Evolutionary conservation across 331 rosid genomes (phyloP), one percentile per base, ranked within the genome.

Genomic region (Pyracantha coccinea): DNA sequence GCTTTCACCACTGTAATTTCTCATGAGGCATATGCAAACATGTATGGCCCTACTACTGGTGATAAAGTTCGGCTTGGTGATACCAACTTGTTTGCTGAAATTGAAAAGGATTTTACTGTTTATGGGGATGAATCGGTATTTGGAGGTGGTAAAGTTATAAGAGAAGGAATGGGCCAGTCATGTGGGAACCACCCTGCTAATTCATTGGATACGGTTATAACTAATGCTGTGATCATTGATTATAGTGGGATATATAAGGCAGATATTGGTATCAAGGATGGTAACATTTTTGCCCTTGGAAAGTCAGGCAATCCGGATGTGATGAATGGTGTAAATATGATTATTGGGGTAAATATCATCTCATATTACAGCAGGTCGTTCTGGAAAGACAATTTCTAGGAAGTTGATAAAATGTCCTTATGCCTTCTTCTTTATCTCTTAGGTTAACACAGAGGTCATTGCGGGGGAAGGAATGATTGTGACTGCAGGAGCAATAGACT

Each of bases 161-260:
- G 99, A 80, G 99, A 92, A 24, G 99, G 99, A 79, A 89, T 94
- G 93, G 97, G 97, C 71, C 99, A 94, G 83, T 83, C 88, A 16
- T 85, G 88, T 32, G 88, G 95, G 78, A 79, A 74, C 69, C 53
- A 58, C 71, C 77, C 87, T 16, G 81, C 74, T 74, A 63, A 0
- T 23, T 76, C 89, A 68, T 80, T 95, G 74, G 99, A 94, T 86
- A 87, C 92, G 55, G 97, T 94, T 57, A 87, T 92, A 81, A 92
- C 99, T 76, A 92, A 89, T 82, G 96, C 92, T 32, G 84, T 94
- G 74, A 78, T 94, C 20, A 80, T 94, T 74, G 99, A 94, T 84
- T 90, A 90, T 71, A 77, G 86, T 19, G 96, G 97, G 83, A 94
- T 94, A 70, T 82, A 83, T 75, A 94, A 92, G 80, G 90, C 99